phyloP scores from a whole-genome alignment of 441 rosid species.

The Cnidoscolus chayamansa region DNA sequence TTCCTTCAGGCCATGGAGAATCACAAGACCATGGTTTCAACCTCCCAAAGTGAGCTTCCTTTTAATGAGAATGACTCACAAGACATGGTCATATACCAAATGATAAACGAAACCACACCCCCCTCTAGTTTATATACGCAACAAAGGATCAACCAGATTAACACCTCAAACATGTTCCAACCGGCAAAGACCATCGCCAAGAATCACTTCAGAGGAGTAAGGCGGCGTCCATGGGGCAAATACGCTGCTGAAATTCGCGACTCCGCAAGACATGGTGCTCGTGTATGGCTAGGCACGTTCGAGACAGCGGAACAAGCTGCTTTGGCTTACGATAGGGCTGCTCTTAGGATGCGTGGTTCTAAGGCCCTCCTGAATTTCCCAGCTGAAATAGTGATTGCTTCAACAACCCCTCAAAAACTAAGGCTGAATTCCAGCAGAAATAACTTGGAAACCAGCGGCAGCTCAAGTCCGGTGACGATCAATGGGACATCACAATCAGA shows the following conservation, averaged over 20 bases:
- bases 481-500: constrained; percentile 19
- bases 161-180: constrained; percentile 20
- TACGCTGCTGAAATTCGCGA: constrained; percentile 68
- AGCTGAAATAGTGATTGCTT: constrained; percentile 34
- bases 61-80: constrained; percentile 66
- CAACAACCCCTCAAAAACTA: constrained; percentile 17
- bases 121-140: not conserved
- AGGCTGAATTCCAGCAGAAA: constrained; percentile 2
- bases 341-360: constrained; percentile 58
- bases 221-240: constrained; percentile 72
- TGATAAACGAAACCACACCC: constrained; percentile 37
- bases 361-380: constrained; percentile 70
- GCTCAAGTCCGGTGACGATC: constrained; percentile 11
- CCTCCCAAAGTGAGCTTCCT: constrained; percentile 43
- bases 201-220: constrained; percentile 62
- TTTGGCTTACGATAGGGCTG: constrained; percentile 62
- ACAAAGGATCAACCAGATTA: constrained; percentile 18
- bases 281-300: constrained; percentile 65
- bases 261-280: constrained; percentile 40
- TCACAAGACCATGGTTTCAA: constrained; percentile 26
- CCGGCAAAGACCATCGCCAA: constrained; percentile 35
- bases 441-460: constrained; percentile 18
- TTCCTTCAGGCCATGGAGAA: not conserved
- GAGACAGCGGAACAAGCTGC: constrained; percentile 62
- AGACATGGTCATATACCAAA: constrained; percentile 62